phyloP scores from a whole-genome alignment of 768 basidiomycete species.

The Termitomyces bulborhizus region DNA sequence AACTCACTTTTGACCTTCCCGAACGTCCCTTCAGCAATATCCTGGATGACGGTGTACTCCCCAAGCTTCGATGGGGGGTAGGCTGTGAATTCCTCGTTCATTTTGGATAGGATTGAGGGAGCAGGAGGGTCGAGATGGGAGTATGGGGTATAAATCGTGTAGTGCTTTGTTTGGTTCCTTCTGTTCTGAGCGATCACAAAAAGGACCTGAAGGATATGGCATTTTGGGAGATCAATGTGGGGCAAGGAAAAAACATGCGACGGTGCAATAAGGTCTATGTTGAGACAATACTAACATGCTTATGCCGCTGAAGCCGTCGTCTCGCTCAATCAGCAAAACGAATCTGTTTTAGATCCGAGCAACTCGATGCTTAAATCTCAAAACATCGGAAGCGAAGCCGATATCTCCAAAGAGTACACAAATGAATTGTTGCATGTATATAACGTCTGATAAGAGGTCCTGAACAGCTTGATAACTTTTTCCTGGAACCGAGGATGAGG shows the following conservation, averaged over 20 bases:
- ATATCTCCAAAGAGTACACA: constrained; percentile 5
- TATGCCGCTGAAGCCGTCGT: neutral
- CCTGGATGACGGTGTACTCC: constrained; percentile 81
- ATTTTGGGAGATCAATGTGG: neutral
- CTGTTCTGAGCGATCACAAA: neutral
- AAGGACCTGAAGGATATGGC: neutral
- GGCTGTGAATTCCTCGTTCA: constrained; percentile 24
- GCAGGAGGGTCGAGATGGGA: constrained; percentile 19
- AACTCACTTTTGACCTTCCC: constrained; percentile 96
- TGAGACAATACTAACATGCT: neutral
- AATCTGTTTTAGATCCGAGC: constrained; percentile 3
- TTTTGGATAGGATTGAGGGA: constrained; percentile 16
- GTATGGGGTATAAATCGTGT: constrained; percentile 24
- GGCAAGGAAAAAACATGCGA: neutral
- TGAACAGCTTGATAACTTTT: neutral
- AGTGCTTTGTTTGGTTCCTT: constrained; percentile 14
- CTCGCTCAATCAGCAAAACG: neutral
- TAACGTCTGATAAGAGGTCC: too few species aligned
- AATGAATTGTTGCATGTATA: neutral
- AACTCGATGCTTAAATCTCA: constrained; percentile 3
- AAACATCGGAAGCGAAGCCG: constrained; percentile 6
- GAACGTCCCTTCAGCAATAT: constrained; percentile 95
- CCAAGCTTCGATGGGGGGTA: constrained; percentile 74
- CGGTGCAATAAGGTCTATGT: neutral
- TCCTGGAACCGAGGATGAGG: neutral